Percentiles rank a stretch among this genome's conserved stretches.
These are phyloP conservation scores for Cicer chorassanicum DNA, from an alignment of 306 rosid genomes.

Conservation along the genomic window DNA sequence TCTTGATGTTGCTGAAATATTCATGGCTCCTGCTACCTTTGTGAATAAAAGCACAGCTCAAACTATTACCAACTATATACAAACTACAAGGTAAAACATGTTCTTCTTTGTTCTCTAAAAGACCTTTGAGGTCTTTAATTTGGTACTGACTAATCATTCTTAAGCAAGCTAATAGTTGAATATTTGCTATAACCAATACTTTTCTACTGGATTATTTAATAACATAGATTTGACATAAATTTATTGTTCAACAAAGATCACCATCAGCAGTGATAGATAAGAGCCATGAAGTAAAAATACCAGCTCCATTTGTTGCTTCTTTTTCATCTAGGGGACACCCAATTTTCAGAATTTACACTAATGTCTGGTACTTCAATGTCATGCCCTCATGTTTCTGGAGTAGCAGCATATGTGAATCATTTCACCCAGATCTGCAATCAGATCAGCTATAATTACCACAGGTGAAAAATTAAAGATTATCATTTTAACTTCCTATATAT, in stretches of 20 bases:
- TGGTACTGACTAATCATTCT: background rate
- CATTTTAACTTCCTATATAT: background rate
- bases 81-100: constrained; percentile 64
- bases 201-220: constrained; percentile 14
- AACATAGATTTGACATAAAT: constrained; percentile 6
- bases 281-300: constrained; percentile 49
- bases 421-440: constrained; percentile 78
- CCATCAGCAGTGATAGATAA: constrained; percentile 72
- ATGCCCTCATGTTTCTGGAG: constrained; percentile 92
- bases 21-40: constrained; percentile 74
- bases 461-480: constrained; percentile 47
- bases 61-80: constrained; percentile 53
- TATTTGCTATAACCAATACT: background rate
- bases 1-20: constrained; percentile 65
- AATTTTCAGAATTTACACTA: constrained; percentile 74
- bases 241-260: constrained; percentile 54
- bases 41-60: constrained; percentile 60
- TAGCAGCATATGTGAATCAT: constrained; percentile 88
- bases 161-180: constrained; percentile 10
- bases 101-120: constrained; percentile 17
- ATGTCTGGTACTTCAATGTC: constrained; percentile 98
- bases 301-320: constrained; percentile 79
- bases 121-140: background rate
- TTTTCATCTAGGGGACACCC: constrained; percentile 89
- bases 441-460: constrained; percentile 80